Conservation (phyloP, 2,329 filamentous ascomycete genomes). For the Cladosporium halotolerans region DNA sequence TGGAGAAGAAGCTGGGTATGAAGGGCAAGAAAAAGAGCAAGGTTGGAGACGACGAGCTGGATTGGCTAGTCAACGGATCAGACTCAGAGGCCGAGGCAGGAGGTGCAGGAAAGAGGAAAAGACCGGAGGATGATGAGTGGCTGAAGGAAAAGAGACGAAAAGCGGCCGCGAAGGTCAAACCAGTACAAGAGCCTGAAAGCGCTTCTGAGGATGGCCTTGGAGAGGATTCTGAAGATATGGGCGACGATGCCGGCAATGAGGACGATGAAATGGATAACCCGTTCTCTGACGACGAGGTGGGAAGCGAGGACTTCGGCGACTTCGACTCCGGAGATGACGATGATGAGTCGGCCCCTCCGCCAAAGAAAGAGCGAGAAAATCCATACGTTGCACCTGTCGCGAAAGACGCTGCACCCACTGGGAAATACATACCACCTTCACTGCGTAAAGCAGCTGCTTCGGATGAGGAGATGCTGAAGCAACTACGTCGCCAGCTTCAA, state of each 20-base stretch:
- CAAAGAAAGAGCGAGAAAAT: conserved; percentile 63
- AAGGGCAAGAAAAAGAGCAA: conserved; percentile 70
- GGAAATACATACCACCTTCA: conserved; percentile 87
- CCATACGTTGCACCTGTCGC: conserved; percentile 72
- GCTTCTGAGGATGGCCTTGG: conserved; percentile 19
- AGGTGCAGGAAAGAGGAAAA: conserved; percentile 48
- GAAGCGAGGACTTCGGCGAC: conserved; percentile 24
- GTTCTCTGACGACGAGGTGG: conserved; percentile 31
- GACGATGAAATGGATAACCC: conserved; percentile 31
- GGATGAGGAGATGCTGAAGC: conserved; percentile 60
- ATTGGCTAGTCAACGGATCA: conserved; percentile 64
- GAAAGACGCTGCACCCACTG: conserved; percentile 35
- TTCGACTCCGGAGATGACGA: conserved; percentile 31
- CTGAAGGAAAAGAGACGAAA: conserved; percentile 52
- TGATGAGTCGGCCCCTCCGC: conserved; percentile 24
- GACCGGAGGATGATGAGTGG: conserved; percentile 56
- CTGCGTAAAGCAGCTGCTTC: conserved; percentile 58
- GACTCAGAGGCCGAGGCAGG: conserved; percentile 41
- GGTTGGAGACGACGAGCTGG: conserved; percentile 77
- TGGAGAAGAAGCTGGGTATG: conserved; percentile 84
- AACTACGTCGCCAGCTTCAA: conserved; percentile 73
- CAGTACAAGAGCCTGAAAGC: conserved; percentile 21
- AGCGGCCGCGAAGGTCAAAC: conserved; percentile 29
- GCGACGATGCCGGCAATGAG: conserved; percentile 34
- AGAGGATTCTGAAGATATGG: conserved; percentile 17